Percentiles rank a stretch among this genome's conserved stretches.
These are phyloP conservation scores for Blastobotrys chiropterorum DNA, from an alignment of 805 yeast species.

Conservation along the genomic window DNA sequence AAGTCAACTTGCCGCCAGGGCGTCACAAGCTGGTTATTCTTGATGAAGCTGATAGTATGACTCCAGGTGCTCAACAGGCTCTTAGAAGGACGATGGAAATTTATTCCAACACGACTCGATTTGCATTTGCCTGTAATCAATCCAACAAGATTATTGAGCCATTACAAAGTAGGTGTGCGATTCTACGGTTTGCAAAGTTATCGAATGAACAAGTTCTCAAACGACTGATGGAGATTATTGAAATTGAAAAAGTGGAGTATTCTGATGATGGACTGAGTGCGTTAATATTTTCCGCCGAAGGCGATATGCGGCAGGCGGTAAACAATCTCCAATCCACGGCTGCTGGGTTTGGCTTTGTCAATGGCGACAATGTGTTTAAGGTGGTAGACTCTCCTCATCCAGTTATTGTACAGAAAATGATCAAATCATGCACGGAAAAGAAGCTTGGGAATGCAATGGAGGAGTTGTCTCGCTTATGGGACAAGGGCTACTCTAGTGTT, in stretches of 20 bases:
- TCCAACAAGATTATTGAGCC: slow-evolving; percentile 95
- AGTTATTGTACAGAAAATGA: slow-evolving; percentile 64
- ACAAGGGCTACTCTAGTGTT: slow-evolving; percentile 85
- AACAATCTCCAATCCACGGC: slow-evolving; percentile 91
- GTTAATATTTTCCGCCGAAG: slow-evolving; percentile 89
- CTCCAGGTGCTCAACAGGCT: slow-evolving; percentile 95
- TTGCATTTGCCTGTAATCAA: slow-evolving; percentile 98
- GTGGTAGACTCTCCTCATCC: slow-evolving; percentile 98
- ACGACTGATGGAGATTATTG: slow-evolving; percentile 64
- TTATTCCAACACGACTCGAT: slow-evolving; percentile 90
- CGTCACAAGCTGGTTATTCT: slow-evolving; percentile 87
- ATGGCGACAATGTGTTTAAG: slow-evolving; percentile 85
- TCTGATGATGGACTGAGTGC: slow-evolving; percentile 91
- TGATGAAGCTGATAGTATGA: slow-evolving; percentile 96
- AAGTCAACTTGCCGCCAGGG: slow-evolving; percentile 79
- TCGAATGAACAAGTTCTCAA: slow-evolving; percentile 79
- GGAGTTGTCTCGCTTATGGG: slow-evolving; percentile 67
- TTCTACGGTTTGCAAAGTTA: slow-evolving; percentile 73
- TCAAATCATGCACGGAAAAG: slow-evolving; percentile 38
- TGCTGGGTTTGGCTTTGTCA: slow-evolving; percentile 90
- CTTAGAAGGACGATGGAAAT: slow-evolving; percentile 91
- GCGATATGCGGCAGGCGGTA: slow-evolving; percentile 98
- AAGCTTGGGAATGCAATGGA: slow-evolving; percentile 62
- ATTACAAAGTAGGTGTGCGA: slow-evolving; percentile 92
- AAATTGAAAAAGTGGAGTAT: slow-evolving; percentile 65